A percentile compares a stretch with the other conserved stretches of the same genome.
These are phyloP conservation scores for Cutaneotrichosporon cavernicola DNA, from an alignment of 1,284 basidiomycete species.

Conservation along the genomic window DNA sequence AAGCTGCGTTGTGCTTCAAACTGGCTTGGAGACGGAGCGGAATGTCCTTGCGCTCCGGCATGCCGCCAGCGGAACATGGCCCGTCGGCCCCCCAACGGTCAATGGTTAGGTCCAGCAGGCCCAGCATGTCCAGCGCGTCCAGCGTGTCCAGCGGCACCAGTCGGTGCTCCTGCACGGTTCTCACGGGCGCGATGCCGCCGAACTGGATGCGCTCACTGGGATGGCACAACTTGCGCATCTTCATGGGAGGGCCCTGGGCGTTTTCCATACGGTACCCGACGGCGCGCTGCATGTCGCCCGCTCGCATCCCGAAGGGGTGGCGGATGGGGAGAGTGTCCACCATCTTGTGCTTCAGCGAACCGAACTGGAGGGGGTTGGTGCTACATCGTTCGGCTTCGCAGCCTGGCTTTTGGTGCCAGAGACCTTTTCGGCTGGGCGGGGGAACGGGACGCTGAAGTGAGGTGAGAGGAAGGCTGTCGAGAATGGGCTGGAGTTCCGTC, in stretches of 20 bases:
- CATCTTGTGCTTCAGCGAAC: neutral
- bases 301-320: neutral
- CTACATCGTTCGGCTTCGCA: neutral
- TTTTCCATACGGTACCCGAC: neutral
- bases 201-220: neutral
- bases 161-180: neutral
- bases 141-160: no score
- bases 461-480: neutral
- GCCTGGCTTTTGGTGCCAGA: neutral
- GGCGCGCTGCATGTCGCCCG: neutral
- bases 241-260: neutral
- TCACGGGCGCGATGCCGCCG: neutral
- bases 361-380: neutral
- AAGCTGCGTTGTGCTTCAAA: neutral
- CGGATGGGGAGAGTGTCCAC: neutral
- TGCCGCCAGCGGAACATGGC: neutral
- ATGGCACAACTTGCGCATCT: neutral
- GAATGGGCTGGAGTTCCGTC: neutral
- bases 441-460: neutral
- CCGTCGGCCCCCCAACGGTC: neutral
- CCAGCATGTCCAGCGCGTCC: no score
- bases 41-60: neutral
- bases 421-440: neutral
- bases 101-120: neutral
- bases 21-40: neutral